Base-by-base conservation (phyloP, 352 stramenopile species). In the Pythium diclinum region DNA sequence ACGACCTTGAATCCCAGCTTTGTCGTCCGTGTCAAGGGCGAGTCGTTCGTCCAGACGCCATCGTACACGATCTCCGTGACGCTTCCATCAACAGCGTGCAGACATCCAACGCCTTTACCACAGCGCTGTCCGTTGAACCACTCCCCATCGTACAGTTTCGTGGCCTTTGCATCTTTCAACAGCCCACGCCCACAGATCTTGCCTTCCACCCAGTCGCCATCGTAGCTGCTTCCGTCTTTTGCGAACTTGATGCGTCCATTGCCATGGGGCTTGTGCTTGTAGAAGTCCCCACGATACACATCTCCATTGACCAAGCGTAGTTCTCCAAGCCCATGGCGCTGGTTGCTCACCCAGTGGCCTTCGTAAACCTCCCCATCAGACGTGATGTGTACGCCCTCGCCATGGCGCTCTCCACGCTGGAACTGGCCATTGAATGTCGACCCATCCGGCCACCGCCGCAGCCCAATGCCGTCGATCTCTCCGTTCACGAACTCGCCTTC, bases 381-480 rank as follows among this genome's bases (percentile, higher is more conserved):
- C 8, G 69, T 68, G 23, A 90, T 63, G 42, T 69, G 77, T 3
- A 83, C 72, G 10, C 81, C 79, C 49, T 87, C 70, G 5, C 79
- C 81, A 34, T 90, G 68, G 52, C 79, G 74, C 51, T 88, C 81
- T 7, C 81, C 81, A 13, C 61, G 49, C 6, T 61, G 64, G 56
- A 90, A 88, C 25, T 81, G 72, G 7, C 81, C 81, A 34, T 68
- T 87, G 62, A 88, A 91, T 19, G 79, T 84, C 13, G 75, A 74
- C 6, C 81, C 79, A 34, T 88, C 67, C 1, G 78, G 59, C 79
- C 79, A 91, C 13, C 73, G 64, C 14, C 79, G 76, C 13, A 91
- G 53, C 0, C 81, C 79, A 16, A 77, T 57, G 30, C 81, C 81
- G 6, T 85, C 71, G n/a, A 91, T 91, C 58, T 91, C 81, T 28